Evolutionary conservation across 768 basidiomycete species (phyloP).

Genomic region (Leccinum subtestaceum): DNA sequence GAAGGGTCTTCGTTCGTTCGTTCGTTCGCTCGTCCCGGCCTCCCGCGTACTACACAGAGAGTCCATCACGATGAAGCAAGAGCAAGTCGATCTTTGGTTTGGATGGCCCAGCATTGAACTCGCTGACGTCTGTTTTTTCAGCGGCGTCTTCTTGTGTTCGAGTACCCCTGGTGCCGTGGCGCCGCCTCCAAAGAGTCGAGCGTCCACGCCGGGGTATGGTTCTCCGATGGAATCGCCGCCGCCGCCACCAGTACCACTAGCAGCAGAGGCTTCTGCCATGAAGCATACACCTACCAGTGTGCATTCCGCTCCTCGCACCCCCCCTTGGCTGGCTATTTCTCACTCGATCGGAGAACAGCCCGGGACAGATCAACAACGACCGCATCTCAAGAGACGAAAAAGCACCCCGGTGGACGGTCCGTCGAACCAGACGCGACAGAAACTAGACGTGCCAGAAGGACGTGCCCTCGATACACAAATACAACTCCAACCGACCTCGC

Average conservation of each 20-base stretch:
- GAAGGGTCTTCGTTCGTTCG: neutral
- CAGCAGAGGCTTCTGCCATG: neutral
- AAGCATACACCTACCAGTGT: slow-evolving; percentile 13
- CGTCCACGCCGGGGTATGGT: neutral
- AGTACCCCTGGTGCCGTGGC: slow-evolving; percentile 1
- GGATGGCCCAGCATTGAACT: neutral
- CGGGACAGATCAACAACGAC: slow-evolving; percentile 4
- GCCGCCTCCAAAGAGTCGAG: neutral
- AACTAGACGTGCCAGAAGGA: slow-evolving; percentile 5
- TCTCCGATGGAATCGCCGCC: neutral
- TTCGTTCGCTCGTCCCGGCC: too few species aligned
- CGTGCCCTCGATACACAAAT: neutral
- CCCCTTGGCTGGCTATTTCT: neutral
- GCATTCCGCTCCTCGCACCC: neutral
- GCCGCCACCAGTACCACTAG: neutral
- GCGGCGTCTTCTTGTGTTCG: slow-evolving; percentile 15
- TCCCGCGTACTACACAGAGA: slow-evolving; percentile 6
- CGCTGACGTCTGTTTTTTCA: slow-evolving; percentile 16
- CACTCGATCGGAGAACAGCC: slow-evolving; percentile 10
- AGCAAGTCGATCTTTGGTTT: slow-evolving; percentile 16
- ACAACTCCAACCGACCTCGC: neutral
- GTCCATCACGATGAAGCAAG: slow-evolving; percentile 23
- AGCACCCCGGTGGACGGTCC: neutral
- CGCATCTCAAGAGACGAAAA: slow-evolving; percentile 14
- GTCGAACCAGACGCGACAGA: slow-evolving; percentile 13